Base-by-base conservation (phyloP, 805 yeast genomes). In the Monosporozyma aquatica region DNA sequence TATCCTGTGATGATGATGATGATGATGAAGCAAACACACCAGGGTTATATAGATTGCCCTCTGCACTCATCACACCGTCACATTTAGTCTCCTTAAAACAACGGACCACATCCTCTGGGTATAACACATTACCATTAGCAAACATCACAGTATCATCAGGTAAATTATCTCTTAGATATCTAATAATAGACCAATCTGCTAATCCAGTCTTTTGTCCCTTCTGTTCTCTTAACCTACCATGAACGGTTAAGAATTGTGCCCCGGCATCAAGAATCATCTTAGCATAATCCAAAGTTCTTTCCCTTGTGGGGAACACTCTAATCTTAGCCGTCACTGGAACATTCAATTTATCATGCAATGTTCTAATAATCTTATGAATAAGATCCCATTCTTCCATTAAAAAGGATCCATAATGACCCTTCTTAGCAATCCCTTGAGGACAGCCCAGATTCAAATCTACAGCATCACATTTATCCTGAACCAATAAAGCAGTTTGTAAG, bases 41-140 rank as follows among this genome's bases (percentile, higher is more conserved):
- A 0, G 99, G 99, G 54, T 92, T 92, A 64, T 80, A 84, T 27
- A 92, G 67, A 56, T 87, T 87, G 1, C 96, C 96, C 62, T 92
- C 99, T 1, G 98, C 98, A 33, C 94, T 80, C 98, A 92, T 92
- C 14, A 92, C 92, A 0, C 87, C 95, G 64, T 92, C 97, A 49
- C 92, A 83, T 1, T 65, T 67, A 4, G 86, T 76, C 7, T 67
- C 72, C 2, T 69, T 70, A 35, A 77, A 58, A 59, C 96, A 83
- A 47, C 92, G 70, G 1, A 70, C 69, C 20, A 90, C 68, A 59
- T 92, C 97, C 34, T 80, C 83, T 0, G 95, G 85, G 55, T 92
- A 92, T 37, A 92, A 65, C n/a, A 92, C 76, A 62, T 92, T 92
- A 5, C 99, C 99, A 60, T 92, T 92, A 34, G 95, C 86, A 55